phyloP scores from a whole-genome alignment of 2,329 filamentous ascomycete species.

The Botryotinia calthae region DNA sequence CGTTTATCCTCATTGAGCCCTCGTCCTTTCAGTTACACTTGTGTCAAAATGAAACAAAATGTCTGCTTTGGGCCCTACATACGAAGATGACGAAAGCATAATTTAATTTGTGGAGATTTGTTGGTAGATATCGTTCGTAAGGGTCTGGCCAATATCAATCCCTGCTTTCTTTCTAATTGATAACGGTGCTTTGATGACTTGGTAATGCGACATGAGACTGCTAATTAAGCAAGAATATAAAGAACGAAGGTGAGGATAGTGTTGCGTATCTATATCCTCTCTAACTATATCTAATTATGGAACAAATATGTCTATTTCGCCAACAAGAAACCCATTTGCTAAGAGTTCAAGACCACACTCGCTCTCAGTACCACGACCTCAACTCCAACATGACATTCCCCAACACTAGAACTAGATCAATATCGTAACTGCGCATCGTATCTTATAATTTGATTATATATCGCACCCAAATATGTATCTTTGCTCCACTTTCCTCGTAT shows the following conservation, averaged over 20 bases:
- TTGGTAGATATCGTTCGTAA: neutral
- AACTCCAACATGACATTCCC: neutral
- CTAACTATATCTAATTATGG: neutral
- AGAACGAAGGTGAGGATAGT: neutral
- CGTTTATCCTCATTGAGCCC: neutral
- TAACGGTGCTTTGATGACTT: neutral
- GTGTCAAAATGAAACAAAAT: neutral
- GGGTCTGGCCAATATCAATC: neutral
- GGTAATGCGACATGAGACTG: neutral
- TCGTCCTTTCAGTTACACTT: neutral
- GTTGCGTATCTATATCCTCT: neutral
- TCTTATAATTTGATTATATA: neutral
- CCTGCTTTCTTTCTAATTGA: neutral
- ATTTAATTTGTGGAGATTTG: neutral
- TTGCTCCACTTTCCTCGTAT: neutral
- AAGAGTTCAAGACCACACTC: neutral
- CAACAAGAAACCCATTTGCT: neutral
- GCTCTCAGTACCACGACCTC: neutral
- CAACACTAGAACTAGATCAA: no score
- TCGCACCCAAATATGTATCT: neutral
- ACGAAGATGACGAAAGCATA: neutral
- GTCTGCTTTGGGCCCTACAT: neutral
- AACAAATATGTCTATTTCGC: neutral
- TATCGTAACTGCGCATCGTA: neutral
- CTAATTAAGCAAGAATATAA: neutral